Conservation (phyloP, 2,329 filamentous ascomycete genomes). For the Penicillium sp. region DNA sequence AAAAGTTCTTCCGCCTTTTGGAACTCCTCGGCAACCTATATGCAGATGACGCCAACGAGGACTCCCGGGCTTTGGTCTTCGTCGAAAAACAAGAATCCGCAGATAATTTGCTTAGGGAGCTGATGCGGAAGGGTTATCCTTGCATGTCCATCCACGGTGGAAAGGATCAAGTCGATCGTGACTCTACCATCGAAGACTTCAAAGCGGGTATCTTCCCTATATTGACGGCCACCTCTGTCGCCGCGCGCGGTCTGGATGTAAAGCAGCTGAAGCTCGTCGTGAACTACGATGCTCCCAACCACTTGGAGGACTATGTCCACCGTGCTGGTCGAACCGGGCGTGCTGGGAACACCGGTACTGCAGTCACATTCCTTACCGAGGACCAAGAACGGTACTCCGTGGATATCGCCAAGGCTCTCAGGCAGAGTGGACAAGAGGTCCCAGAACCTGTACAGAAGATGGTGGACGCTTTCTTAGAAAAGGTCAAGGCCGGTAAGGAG, state of each 20-base stretch:
- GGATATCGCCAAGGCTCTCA: slow-evolving; percentile 86
- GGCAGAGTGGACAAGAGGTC: slow-evolving; percentile 81
- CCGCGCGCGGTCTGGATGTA: slow-evolving; percentile 90
- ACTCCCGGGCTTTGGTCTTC: slow-evolving; percentile 85
- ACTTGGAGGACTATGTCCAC: slow-evolving; percentile 95
- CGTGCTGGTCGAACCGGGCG: slow-evolving; percentile 89
- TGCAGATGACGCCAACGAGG: slow-evolving; percentile 70
- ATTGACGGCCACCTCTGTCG: slow-evolving; percentile 90
- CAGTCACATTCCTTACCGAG: slow-evolving; percentile 88
- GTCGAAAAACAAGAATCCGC: slow-evolving; percentile 90
- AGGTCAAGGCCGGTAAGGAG: slow-evolving; percentile 88
- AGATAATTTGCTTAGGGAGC: slow-evolving; percentile 72
- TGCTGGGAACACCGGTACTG: slow-evolving; percentile 90
- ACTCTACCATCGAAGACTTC: slow-evolving; percentile 90
- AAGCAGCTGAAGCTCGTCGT: slow-evolving; percentile 94
- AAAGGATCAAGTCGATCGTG: slow-evolving; percentile 89
- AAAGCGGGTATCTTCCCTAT: slow-evolving; percentile 88
- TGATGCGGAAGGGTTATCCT: slow-evolving; percentile 80
- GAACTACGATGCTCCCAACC: slow-evolving; percentile 92
- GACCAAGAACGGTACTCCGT: slow-evolving; percentile 88
- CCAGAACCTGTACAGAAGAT: slow-evolving; percentile 66
- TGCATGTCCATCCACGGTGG: slow-evolving; percentile 93
- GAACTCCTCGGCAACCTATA: slow-evolving; percentile 86
- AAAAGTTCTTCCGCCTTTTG: slow-evolving; percentile 80
- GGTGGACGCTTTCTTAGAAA: slow-evolving; percentile 72